These are phyloP conservation scores for Pestalotiopsis sp. DNA, from an alignment of 2,329 filamentous ascomycete genomes.

Conservation along the genomic window DNA sequence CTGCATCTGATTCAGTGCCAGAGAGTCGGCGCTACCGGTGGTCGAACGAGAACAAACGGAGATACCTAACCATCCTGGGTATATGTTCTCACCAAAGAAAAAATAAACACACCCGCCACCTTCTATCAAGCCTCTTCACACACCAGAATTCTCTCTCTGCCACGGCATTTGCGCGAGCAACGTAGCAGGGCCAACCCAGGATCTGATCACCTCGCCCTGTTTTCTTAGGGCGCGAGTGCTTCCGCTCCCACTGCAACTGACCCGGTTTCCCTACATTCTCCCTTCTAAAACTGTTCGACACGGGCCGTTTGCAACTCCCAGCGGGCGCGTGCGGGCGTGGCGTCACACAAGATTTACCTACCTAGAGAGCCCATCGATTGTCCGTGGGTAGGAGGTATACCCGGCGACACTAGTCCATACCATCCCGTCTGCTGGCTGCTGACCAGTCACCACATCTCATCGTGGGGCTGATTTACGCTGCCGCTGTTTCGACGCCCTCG, in stretches of 20 bases:
- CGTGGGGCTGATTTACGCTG: slow-evolving; percentile 9
- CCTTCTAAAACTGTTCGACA: not conserved
- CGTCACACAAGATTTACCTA: not conserved
- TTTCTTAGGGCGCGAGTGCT: not conserved
- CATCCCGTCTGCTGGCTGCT: not conserved
- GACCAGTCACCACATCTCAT: slow-evolving; percentile 5
- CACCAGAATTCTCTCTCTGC: not conserved
- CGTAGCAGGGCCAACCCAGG: not conserved
- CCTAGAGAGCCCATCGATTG: not conserved
- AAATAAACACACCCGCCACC: not conserved
- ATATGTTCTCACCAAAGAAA: not conserved
- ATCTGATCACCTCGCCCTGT: not conserved
- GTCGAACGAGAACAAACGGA: not conserved
- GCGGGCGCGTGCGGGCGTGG: not conserved
- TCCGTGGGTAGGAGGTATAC: not conserved
- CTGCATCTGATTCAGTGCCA: not conserved
- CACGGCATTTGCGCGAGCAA: not conserved
- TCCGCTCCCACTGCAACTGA: not conserved
- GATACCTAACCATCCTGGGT: not conserved
- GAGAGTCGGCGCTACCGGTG: not conserved
- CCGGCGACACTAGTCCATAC: not conserved
- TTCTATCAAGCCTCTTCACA: not conserved
- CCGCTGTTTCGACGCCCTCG: not conserved
- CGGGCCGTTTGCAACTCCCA: not conserved
- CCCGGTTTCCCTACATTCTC: not conserved